Evolutionary conservation across 2,329 filamentous ascomycete species (phyloP).

Genomic region (Colletotrichum tamarilloi): DNA sequence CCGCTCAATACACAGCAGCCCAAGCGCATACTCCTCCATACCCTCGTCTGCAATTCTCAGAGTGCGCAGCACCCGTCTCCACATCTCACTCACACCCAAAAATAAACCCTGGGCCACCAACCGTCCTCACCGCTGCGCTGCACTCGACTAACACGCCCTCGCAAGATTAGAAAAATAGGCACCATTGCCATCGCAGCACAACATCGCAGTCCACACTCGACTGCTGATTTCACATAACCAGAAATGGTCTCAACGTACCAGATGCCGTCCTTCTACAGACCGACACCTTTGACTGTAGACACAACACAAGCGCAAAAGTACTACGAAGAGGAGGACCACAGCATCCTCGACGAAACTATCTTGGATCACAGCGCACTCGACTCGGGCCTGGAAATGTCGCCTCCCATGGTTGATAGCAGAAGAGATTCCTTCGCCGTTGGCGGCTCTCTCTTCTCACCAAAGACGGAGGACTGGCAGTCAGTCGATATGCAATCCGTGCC

Average conservation of each 20-base stretch:
- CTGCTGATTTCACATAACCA: constrained; percentile 39
- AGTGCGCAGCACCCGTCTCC: constrained; percentile 25
- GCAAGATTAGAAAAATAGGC: constrained; percentile 29
- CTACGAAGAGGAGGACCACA: constrained; percentile 71
- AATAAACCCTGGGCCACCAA: constrained; percentile 31
- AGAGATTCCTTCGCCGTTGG: constrained; percentile 72
- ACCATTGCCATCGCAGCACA: constrained; percentile 18
- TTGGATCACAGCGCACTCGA: constrained; percentile 70
- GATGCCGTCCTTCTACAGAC: constrained; percentile 64
- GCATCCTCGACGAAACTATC: constrained; percentile 70
- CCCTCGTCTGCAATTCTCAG: constrained; percentile 18
- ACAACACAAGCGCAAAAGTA: constrained; percentile 65
- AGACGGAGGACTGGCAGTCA: constrained; percentile 72
- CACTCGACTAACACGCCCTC: constrained; percentile 31
- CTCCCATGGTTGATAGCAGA: constrained; percentile 70
- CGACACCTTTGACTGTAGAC: constrained; percentile 63
- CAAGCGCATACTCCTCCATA: background rate
- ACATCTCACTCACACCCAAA: constrained; percentile 34
- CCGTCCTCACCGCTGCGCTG: constrained; percentile 33
- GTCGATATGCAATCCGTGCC: constrained; percentile 73
- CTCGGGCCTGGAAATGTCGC: constrained; percentile 72
- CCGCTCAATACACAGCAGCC: constrained; percentile 1
- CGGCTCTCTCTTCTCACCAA: constrained; percentile 71
- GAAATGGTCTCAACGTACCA: constrained; percentile 63
- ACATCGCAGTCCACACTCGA: constrained; percentile 30